These are phyloP conservation scores for Endocarpon pusillum DNA, from an alignment of 495 filamentous ascomycete genomes.

Conservation along the genomic window DNA sequence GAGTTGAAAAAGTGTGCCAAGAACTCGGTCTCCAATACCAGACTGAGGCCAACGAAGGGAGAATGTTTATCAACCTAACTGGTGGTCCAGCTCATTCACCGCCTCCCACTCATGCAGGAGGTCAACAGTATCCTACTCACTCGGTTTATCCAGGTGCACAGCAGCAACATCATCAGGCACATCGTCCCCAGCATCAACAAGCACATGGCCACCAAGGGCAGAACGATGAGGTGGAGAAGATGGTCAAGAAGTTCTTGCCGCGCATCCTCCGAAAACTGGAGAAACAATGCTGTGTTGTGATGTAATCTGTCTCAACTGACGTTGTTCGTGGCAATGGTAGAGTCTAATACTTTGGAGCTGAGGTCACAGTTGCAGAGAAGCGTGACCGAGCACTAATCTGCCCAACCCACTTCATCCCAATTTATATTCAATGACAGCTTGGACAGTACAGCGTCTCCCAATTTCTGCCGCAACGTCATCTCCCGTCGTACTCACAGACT, in stretches of 20 bases:
- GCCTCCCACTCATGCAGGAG: constrained; percentile 23
- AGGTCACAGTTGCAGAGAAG: too few species aligned
- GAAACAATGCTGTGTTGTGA: constrained; percentile 59
- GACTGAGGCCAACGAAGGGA: constrained; percentile 74
- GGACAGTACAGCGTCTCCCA: too few species aligned
- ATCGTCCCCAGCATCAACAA: constrained; percentile 18
- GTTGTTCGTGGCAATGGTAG: too few species aligned
- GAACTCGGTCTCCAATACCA: constrained; percentile 66
- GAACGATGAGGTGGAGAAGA: constrained; percentile 44
- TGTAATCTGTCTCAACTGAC: too few species aligned
- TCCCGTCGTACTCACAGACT: too few species aligned
- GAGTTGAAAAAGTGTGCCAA: constrained; percentile 68
- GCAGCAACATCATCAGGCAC: constrained; percentile 22
- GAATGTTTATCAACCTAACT: constrained; percentile 57
- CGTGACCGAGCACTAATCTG: too few species aligned
- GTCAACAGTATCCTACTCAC: constrained; percentile 16
- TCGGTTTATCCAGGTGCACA: constrained; percentile 17
- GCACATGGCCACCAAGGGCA: constrained; percentile 27
- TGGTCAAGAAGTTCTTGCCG: constrained; percentile 44
- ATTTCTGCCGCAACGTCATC: too few species aligned
- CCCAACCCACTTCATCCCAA: too few species aligned
- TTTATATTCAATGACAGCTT: too few species aligned
- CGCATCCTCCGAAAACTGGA: constrained; percentile 44
- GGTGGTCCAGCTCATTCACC: constrained; percentile 39
- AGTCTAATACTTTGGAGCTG: too few species aligned